These are phyloP conservation scores for Lyophyllum atratum DNA, from an alignment of 768 basidiomycete species.

Conservation along the genomic window DNA sequence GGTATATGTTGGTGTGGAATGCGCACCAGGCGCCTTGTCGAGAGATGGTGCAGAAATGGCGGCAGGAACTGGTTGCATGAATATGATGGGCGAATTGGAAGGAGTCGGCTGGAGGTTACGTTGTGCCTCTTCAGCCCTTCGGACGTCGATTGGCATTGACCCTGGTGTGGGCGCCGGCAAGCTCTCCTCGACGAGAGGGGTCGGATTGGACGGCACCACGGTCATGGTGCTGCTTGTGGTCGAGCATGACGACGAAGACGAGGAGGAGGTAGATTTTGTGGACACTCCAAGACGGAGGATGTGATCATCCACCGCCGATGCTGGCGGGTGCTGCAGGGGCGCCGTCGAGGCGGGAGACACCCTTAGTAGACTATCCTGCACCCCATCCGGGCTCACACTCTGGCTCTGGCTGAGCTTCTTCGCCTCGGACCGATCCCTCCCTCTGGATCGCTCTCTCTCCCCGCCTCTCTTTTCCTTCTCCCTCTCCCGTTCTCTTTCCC, in stretches of 20 bases:
- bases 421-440: conserved; percentile 42
- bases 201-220: conserved; percentile 12
- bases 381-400: conserved; percentile 38
- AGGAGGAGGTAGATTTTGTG: conserved; percentile 10
- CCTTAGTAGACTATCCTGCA: conserved; percentile 26
- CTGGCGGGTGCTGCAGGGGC: neutral
- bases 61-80: conserved; percentile 26
- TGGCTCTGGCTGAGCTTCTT: conserved; percentile 34
- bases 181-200: neutral
- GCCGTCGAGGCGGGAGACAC: conserved; percentile 16
- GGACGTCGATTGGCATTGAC: conserved; percentile 12
- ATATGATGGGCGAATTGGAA: conserved; percentile 57
- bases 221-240: conserved; percentile 27
- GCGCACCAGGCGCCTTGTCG: neutral
- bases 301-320: neutral
- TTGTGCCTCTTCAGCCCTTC: conserved; percentile 22
- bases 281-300: conserved; percentile 2
- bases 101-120: conserved; percentile 53
- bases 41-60: conserved; percentile 8
- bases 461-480: conserved; percentile 17
- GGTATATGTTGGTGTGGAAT: conserved; percentile 13
- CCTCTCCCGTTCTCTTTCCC: conserved; percentile 24
- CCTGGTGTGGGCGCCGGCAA: conserved; percentile 1
- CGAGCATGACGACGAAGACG: conserved; percentile 25
- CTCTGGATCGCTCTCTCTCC: conserved; percentile 33